Conservation (phyloP, 345 rosid species). For the Citrus trifoliata region DNA sequence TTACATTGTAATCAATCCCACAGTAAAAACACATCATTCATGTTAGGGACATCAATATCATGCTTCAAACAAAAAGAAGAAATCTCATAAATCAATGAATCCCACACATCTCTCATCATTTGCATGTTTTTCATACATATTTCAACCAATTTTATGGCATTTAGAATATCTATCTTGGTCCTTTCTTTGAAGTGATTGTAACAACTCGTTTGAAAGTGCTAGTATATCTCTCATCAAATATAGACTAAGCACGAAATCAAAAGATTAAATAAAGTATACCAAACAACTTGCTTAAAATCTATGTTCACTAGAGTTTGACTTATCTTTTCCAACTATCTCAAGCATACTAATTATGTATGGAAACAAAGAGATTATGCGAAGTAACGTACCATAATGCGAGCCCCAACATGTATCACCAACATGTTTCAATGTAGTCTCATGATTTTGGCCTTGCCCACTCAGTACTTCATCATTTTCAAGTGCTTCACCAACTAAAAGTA, state of each 20-base stretch:
- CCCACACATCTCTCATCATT: slow-evolving; percentile 1
- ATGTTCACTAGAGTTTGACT: background rate
- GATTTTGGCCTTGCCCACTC: background rate
- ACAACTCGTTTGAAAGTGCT: background rate
- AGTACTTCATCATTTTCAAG: background rate
- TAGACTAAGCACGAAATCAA: slow-evolving; percentile 5
- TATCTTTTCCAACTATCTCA: background rate
- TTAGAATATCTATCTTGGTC: no score
- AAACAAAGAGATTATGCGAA: background rate
- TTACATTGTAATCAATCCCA: no score
- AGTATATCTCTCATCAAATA: slow-evolving; percentile 1
- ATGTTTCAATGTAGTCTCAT: background rate
- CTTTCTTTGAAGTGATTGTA: no score
- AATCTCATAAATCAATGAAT: background rate
- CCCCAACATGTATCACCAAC: background rate
- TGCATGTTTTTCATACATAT: background rate
- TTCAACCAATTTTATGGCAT: background rate
- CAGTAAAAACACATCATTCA: no score
- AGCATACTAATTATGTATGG: background rate
- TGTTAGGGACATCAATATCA: background rate
- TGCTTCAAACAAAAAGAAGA: background rate
- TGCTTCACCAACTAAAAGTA: background rate
- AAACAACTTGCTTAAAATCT: background rate
- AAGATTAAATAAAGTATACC: background rate
- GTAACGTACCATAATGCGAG: background rate